Conservation (phyloP, 225 moss, liverwort and hornwort species). For the Ulota crispa region DNA sequence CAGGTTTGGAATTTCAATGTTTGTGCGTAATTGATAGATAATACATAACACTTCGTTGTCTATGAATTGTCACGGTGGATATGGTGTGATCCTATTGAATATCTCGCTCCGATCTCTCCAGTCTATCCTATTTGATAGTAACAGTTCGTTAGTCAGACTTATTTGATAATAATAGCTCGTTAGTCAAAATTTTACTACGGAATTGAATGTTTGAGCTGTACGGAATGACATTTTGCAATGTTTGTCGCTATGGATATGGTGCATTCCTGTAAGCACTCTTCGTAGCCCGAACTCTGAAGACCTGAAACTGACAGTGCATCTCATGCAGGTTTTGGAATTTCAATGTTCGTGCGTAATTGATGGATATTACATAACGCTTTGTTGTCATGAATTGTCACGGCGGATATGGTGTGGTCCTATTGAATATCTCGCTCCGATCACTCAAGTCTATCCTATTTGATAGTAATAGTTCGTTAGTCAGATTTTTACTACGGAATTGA, state of each 20-base stretch:
- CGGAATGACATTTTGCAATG: neutral
- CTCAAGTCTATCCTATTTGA: neutral
- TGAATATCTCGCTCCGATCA: neutral
- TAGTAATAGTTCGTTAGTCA: neutral
- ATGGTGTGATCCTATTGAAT: neutral
- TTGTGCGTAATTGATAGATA: neutral
- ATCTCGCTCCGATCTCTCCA: neutral
- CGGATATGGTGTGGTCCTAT: neutral
- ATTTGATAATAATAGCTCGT: neutral
- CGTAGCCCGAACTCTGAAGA: neutral
- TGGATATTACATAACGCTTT: neutral
- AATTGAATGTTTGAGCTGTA: neutral
- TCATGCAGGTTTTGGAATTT: too few relatives aligned
- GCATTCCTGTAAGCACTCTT: neutral
- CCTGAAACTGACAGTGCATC: neutral
- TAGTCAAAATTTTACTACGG: neutral
- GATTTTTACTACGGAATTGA: neutral
- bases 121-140: neutral
- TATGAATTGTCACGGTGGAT: neutral
- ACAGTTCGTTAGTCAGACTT: neutral
- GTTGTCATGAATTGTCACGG: neutral
- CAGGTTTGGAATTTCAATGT: neutral
- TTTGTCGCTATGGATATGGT: neutral
- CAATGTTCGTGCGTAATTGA: neutral
- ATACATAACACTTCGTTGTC: neutral